Evolutionary conservation across 2,329 filamentous ascomycete species (phyloP), one percentile per base, ranked within the genome.

Genomic region (Talaromyces rugulosus): DNA sequence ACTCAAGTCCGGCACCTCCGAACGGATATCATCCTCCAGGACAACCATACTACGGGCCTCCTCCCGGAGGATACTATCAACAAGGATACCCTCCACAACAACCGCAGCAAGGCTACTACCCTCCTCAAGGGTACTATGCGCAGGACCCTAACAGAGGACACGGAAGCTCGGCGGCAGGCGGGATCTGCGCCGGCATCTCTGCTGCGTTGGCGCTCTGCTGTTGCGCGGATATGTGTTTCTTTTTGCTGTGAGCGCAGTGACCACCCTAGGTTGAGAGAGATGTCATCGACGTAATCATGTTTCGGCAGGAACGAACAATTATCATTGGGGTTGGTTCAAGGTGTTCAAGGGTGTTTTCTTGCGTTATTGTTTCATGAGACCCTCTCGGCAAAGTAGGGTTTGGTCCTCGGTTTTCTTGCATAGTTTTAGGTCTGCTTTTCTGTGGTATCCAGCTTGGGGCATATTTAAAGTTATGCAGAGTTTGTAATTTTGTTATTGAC

Each of bases 201-300:
- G 79, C 77, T 54, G 79, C 77, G 18, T 59, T 81, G 61, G 80
- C 80, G 8, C 81, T 79, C 65, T 82, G 80, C 66, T 82, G 80
- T 68, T 82, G 80, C 31, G 61, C 57, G n/a, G 61, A 62, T 53
- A 51, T 69, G 74, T 82, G 71, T 7, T 27, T 55, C n/a, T 58
- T 51, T 6, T 33, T 62, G 4, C 14, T 62, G 8, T 58, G 42
- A 56, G 52, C 12, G 27, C 50, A 51, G 53, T n/a, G n/a, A 30
- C 12, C n/a, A 28, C 34, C 27, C 28, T 33, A 16, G 18, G 12
- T 27, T 51, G 12, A 9, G 18, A 51, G 18, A 12, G 8, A 28
- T 5, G n/a, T 23, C 18, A 12, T n/a, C 27, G 44, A 28, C 18
- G 27, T 51, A 12, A 23, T 28, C 9, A 28, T 23, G 18, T 51